Base-by-base conservation (phyloP, 192 early-diverging fungal species). In the Rhizoclosmatium sp. region DNA sequence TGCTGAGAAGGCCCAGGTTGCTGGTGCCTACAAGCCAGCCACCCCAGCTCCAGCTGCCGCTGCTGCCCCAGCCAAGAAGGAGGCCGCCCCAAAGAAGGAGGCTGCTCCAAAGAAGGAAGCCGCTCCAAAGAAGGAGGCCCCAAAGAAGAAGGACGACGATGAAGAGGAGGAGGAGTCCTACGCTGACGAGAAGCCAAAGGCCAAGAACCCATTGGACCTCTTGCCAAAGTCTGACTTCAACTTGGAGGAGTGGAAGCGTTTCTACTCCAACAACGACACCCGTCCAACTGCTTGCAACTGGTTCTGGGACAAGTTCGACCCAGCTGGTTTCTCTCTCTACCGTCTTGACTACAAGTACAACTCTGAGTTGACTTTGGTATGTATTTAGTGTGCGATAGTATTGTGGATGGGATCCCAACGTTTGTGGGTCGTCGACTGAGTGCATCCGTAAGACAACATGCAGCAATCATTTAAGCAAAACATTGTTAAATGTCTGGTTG, bases 251-350 rank as follows among this genome's bases (percentile, higher is more conserved):
- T 98, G 96, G 96, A 98, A 98, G 90, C 93, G 95, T 72, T 92
- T 94, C 86, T 98, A 98, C 92, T 97, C 95, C 68, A 98, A 98
- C 93, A 95, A 96, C 88, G 91, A 96, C 65, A 95, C 95, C 81
- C 85, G 87, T 78, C 92, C 93, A 65, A 89, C 86, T 59, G 96
- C 96, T 78, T 87, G 93, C 82, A 87, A 96, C 85, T 98, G 94
- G 94, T 94, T 98, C 86, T 98, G 96, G 96, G 85, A 94, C 87
- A 85, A 97, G 86, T 93, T 82, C 79, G 95, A 98, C 83, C 80
- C 93, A 51, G 83, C 92, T 59, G 95, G 95, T 80, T 98, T 90
- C 93, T 94, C 95, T 56, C 87, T 98, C 89, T 98, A 92, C 91
- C 92, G 92, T 85, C 93, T 94, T 65, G 91, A 93, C 79, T 98